Base-by-base conservation (phyloP, 768 basidiomycete species). In the Lactarius pseudohatsudake region DNA sequence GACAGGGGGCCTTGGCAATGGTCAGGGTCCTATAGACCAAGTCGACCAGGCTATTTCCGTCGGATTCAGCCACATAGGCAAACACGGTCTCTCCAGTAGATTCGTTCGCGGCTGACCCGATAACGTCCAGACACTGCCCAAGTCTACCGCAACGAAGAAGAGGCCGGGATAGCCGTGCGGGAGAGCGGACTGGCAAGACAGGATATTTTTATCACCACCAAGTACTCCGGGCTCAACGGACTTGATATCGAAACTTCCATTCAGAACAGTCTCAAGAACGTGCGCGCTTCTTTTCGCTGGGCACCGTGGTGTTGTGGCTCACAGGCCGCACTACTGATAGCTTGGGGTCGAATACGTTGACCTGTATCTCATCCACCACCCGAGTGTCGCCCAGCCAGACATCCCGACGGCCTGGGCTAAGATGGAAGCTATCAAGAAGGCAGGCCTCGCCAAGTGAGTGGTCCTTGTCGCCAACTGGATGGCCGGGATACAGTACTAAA, bases 341-440 rank as follows among this genome's bases (percentile, higher is more conserved):
- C 80, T 90, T 28, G 87, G 85, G 0, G 77, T 91, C 6, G 72
- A 79, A 1, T 87, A 87, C 69, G 82, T 91, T 15, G 88, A 92
- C 74, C 74, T 91, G 45, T 91, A 91, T 74, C 82, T 91, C 50
- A 86, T 91, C 56, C 89, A 91, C 73, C 70, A 74, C 62, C 87
- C 88, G 10, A 71, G 77, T 3, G 74, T 85, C 22, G 85, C 83
- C 9, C 70, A 75, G 26, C 85, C 86, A 1, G 85, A 89, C 68
- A 86, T 88, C 43, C 82, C 84, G 1, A 84, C 81, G 43, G 79
- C 80, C 2, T 91, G 89, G 89, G 80, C 76, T 36, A 77, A 86
- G 72, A 83, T 91, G 80, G 88, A 89, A 72, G 79, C 79, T 20
- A 69, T 88, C 62, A 81, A 84, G 69, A 75, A 78, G 26, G 76